Percentiles rank a stretch among this genome's conserved stretches.
phyloP scores from a whole-genome alignment of 768 basidiomycete genomes.

The Auriscalpium microsporum region DNA sequence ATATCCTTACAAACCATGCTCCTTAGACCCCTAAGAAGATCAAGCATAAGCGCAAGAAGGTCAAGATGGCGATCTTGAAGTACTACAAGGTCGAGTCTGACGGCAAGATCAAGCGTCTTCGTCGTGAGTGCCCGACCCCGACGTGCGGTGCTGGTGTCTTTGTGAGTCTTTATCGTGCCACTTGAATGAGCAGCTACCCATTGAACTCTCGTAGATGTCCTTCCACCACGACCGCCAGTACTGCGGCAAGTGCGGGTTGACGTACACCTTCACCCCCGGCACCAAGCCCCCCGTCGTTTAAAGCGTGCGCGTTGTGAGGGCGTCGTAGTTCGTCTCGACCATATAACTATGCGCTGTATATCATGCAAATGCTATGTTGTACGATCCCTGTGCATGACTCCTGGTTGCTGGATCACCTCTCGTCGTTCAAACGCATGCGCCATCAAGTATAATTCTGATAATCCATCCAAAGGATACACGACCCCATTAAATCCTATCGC shows the following conservation, averaged over 20 bases:
- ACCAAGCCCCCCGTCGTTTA: constrained; percentile 69
- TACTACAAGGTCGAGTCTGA: constrained; percentile 93
- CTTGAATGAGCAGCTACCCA: constrained; percentile 17
- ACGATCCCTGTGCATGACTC: no score
- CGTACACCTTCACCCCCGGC: constrained; percentile 77
- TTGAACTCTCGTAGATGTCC: constrained; percentile 64
- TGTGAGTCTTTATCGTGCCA: constrained; percentile 32
- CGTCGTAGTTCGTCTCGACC: no score
- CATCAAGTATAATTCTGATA: no score
- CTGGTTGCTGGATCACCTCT: no score
- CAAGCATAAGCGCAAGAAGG: constrained; percentile 99
- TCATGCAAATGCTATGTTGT: no score
- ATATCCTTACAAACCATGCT: neutral
- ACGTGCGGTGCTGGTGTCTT: constrained; percentile 84
- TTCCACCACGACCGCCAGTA: constrained; percentile 98
- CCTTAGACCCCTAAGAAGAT: constrained; percentile 93
- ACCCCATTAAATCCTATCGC: neutral
- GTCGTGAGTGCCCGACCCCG: constrained; percentile 85
- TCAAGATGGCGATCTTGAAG: constrained; percentile 99
- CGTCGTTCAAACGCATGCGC: no score
- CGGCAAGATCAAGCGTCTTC: constrained; percentile 98
- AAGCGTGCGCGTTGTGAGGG: constrained; percentile 4
- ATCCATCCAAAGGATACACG: no score
- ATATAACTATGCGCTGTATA: no score
- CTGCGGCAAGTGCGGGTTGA: constrained; percentile 91